Conservation (phyloP, 345 rosid species). For the Eucalyptus guilfoylei region DNA sequence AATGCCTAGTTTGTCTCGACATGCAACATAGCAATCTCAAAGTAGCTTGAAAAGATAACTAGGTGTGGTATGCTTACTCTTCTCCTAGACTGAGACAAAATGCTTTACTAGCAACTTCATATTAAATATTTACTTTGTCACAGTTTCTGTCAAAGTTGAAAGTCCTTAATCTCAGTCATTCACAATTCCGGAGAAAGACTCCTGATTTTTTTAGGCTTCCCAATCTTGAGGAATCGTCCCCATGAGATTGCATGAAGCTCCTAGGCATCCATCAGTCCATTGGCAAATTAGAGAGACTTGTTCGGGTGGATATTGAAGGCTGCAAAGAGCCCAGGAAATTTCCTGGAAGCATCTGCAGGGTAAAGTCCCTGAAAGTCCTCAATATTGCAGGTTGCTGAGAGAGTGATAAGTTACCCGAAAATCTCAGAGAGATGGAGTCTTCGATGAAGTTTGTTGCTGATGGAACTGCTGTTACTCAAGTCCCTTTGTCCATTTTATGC, state of each 20-base stretch:
- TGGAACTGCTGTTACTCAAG: neutral
- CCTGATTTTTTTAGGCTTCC: neutral
- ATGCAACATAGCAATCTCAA: neutral
- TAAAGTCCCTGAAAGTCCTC: slow-evolving; percentile 2
- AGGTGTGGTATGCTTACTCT: neutral
- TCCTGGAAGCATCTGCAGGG: neutral
- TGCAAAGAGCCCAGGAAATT: slow-evolving; percentile 9
- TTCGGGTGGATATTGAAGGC: neutral
- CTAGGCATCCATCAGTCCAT: slow-evolving; percentile 2
- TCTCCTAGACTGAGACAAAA: neutral
- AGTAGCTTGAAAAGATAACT: neutral
- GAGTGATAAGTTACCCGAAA: neutral
- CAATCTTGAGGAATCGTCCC: neutral
- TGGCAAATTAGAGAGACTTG: neutral
- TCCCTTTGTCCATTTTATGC: neutral
- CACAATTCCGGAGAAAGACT: neutral
- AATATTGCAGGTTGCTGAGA: slow-evolving; percentile 10
- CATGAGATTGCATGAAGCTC: neutral
- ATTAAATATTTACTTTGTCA: neutral
- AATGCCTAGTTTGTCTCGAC: neutral
- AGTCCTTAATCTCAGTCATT: slow-evolving; percentile 7
- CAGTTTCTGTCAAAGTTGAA: slow-evolving; percentile 1
- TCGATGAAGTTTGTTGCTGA: slow-evolving; percentile 1
- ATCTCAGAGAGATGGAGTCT: neutral
- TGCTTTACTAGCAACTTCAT: neutral